A percentile compares a stretch with the other conserved stretches of the same genome.
phyloP scores from a whole-genome alignment of 306 rosid genomes.

The Trifolium repens region DNA sequence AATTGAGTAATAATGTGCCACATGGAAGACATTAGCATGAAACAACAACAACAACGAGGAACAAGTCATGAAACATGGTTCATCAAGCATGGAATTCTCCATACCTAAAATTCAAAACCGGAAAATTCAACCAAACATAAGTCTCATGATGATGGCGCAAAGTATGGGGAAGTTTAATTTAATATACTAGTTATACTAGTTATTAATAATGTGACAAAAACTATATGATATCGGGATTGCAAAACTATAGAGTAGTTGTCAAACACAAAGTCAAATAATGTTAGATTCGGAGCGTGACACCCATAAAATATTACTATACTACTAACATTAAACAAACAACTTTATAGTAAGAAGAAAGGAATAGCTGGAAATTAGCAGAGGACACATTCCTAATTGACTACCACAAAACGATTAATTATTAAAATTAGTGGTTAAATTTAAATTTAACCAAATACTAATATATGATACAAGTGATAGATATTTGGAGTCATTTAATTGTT shows the following conservation, averaged over 20 bases:
- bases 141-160: slow-evolving; percentile 53
- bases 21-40: slow-evolving; percentile 35
- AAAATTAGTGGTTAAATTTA: neutral
- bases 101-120: neutral
- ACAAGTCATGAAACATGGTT: slow-evolving; percentile 27
- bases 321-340: slow-evolving; percentile 5
- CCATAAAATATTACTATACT: slow-evolving; percentile 33
- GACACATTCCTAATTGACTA: slow-evolving; percentile 51
- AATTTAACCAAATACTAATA: too few relatives aligned
- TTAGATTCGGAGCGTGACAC: slow-evolving; percentile 43
- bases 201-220: neutral
- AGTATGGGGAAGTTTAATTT: slow-evolving; percentile 48
- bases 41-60: neutral
- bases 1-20: slow-evolving; percentile 30
- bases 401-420: slow-evolving; percentile 7
- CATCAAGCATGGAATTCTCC: slow-evolving; percentile 16
- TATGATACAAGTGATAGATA: too few relatives aligned
- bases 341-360: slow-evolving; percentile 9
- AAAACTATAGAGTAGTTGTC: slow-evolving; percentile 44
- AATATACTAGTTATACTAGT: slow-evolving; percentile 27
- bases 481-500: too few relatives aligned
- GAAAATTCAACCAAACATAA: slow-evolving; percentile 40
- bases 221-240: slow-evolving; percentile 52
- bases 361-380: slow-evolving; percentile 31
- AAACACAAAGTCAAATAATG: slow-evolving; percentile 53